Base-by-base conservation (phyloP, 768 basidiomycete species). In the Hygrophoropsis aurantiaca region DNA sequence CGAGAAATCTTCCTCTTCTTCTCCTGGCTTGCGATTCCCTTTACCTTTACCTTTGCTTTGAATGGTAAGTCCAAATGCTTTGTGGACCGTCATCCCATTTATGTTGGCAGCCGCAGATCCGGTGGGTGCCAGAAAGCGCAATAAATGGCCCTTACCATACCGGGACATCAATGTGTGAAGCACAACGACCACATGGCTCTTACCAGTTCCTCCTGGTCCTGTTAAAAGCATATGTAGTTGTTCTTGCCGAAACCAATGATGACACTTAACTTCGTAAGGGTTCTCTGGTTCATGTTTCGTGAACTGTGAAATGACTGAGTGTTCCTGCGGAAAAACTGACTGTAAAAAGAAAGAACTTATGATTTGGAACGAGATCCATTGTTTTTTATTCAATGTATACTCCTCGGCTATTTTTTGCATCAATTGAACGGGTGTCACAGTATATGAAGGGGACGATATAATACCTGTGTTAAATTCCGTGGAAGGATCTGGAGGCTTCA, bases 201-300 rank as follows among this genome's bases (percentile, higher is more conserved):
- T 70, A 4, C 66, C 66, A 25, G 64, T 68, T 1, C 66, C 65
- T 3, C 64, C 67, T 4, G 66, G 62, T 1, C 66, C 64, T 15
- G 58, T 60, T 42, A 67, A 49, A 0, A 58, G 23, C 56, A 64
- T 49, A 1, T 20, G 19, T 25, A 59, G 36, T 3, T 48, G 44
- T 10, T 45, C 21, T 11, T 25, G 20, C 38, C 15, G 11, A 11
- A n/a, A n/a, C n/a, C n/a, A n/a, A n/a, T n/a, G n/a, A n/a, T n/a
- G n/a, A n/a, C n/a, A n/a, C n/a, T n/a, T n/a, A n/a, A n/a, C n/a
- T n/a, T n/a, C n/a, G n/a, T n/a, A n/a, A n/a, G n/a, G n/a, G n/a
- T n/a, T n/a, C n/a, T n/a, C n/a, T n/a, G n/a, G n/a, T n/a, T n/a
- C n/a, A n/a, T n/a, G n/a, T n/a, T n/a, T n/a, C n/a, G n/a, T n/a